Evolutionary conservation across 169 alveolate genomes (phyloP).

Genomic region (Toxoplasma gondii): DNA sequence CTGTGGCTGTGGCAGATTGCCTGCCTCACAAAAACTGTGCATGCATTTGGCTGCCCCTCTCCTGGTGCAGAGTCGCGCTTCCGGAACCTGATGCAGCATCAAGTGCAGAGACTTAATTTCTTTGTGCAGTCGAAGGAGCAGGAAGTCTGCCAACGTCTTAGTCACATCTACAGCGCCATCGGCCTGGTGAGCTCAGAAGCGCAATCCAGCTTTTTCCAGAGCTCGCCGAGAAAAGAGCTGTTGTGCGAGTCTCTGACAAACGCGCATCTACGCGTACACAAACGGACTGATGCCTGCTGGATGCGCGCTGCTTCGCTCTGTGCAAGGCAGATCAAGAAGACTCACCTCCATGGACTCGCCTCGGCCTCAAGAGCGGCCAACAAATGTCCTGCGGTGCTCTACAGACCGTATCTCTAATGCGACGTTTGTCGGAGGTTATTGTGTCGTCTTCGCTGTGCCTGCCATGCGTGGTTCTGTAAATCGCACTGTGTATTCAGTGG

Average conservation of each 20-base stretch:
- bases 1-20: too few relatives aligned
- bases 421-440: too few relatives aligned
- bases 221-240: background rate
- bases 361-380: too few relatives aligned
- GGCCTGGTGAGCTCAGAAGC: conserved; percentile 31
- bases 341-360: too few relatives aligned
- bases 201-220: background rate
- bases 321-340: too few relatives aligned
- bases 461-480: too few relatives aligned
- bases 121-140: conserved; percentile 54
- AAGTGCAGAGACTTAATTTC: conserved; percentile 57
- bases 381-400: too few relatives aligned
- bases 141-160: conserved; percentile 34
- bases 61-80: conserved; percentile 52
- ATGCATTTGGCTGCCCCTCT: too few relatives aligned
- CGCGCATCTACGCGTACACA: background rate
- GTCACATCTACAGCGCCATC: conserved; percentile 54
- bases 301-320: background rate
- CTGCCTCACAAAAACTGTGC: too few relatives aligned
- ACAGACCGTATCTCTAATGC: too few relatives aligned
- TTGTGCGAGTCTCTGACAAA: background rate
- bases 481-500: too few relatives aligned
- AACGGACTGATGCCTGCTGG: background rate
- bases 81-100: conserved; percentile 65
- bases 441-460: too few relatives aligned